Base-by-base conservation (phyloP, 2,329 filamentous ascomycete species). In the Lachnellula suecica region DNA sequence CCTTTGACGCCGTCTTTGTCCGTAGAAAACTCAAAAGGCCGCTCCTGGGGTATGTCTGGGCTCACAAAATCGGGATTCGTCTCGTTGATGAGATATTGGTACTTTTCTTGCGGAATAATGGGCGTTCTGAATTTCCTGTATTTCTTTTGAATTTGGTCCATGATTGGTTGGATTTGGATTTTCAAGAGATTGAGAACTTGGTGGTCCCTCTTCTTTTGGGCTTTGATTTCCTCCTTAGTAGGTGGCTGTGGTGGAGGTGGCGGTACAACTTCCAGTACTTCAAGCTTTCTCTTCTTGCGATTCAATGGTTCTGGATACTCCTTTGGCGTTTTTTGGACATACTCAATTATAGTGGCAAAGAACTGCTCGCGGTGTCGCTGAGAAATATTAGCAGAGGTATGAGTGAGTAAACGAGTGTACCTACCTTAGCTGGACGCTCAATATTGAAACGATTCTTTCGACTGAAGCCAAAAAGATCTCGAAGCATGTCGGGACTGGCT, bases 81-180 rank as follows among this genome's bases (percentile, higher is more conserved):
- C 68, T 97, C 93, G 24, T 91, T 85, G 64, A 90, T 89, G 1
- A 97, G 77, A 68, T 97, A 96, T 19, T 84, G 79, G 53, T 95
- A 91, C 58, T 85, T 81, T 10, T 72, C 70, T 47, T 89, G 85
- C 2, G 89, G 83, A 55, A 99, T 87, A 38, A 90, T 83, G 1
- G 90, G 87, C 50, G 85, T 84, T 55, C 91, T 82, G 72, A 97
- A 97, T 61, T 91, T 91, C 67, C 87, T 89, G 73, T 96, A 96
- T 67, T 88, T 91, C 56, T 80, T 79, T 69, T 96, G 94, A 67
- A 99, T 90, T 71, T 97, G 91, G 61, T 99, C 93, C 91, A 99
- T 97, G 61, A 97, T 90, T 2, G 90, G 91, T 70, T 97, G 92
- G 49, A 99, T 84, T 48, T 87, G 78, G 35, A 96, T 85, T 74